Conservation (phyloP, 140 eudicot genomes). For the Bidens hawaiensis region DNA sequence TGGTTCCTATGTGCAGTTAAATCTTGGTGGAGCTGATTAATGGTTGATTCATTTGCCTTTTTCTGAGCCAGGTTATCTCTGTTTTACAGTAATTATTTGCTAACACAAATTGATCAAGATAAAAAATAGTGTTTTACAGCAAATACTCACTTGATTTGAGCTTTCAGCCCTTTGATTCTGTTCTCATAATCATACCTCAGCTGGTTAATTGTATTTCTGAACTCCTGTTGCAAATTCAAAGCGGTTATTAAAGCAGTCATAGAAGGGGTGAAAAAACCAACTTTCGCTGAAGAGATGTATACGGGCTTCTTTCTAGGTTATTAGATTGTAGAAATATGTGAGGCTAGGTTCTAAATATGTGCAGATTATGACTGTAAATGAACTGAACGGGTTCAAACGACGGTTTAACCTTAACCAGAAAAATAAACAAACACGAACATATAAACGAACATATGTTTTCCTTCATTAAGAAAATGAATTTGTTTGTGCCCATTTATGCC, state of each 20-base stretch:
- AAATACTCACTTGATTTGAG: conserved; percentile 39
- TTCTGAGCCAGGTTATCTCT: conserved; percentile 39
- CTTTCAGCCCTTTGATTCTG: conserved; percentile 33
- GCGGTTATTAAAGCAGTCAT: not conserved
- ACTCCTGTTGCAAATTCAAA: conserved; percentile 38
- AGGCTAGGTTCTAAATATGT: not conserved
- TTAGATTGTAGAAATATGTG: not conserved
- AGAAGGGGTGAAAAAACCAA: not conserved
- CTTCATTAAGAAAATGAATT: not conserved
- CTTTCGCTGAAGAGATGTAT: not conserved
- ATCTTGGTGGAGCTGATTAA: conserved; percentile 51
- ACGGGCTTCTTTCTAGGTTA: not conserved
- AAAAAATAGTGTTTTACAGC: not conserved
- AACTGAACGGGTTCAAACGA: not conserved
- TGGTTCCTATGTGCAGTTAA: conserved; percentile 51
- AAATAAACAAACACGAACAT: not conserved
- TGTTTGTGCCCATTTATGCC: not conserved
- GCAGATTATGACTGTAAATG: not conserved
- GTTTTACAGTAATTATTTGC: conserved; percentile 3
- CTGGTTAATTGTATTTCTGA: conserved; percentile 30
- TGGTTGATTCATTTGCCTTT: conserved; percentile 40
- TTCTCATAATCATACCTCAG: conserved; percentile 41
- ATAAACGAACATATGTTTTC: not conserved
- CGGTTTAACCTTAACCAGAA: not conserved
- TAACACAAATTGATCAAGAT: not conserved